Conservation (phyloP, 192 early-diverging fungal species). For the Backusella macrospora region DNA sequence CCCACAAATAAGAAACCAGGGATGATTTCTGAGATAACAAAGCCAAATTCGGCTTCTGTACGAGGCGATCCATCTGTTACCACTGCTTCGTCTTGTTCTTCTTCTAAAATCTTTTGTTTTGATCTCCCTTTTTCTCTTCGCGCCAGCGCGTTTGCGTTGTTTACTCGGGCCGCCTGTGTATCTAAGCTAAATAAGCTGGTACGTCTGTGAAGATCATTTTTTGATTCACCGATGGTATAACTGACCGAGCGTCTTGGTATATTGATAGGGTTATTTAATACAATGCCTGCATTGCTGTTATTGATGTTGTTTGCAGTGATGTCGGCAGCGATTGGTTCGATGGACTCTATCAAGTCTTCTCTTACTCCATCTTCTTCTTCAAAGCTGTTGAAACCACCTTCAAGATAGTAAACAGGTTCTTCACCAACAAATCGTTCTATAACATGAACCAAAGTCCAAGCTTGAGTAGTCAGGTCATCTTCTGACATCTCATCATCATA, state of each 20-base stretch:
- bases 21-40: conserved; percentile 59
- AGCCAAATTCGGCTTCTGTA: conserved; percentile 39
- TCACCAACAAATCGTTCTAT: conserved; percentile 38
- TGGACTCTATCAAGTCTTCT: conserved; percentile 6
- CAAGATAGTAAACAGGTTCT: conserved; percentile 43
- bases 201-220: conserved; percentile 12
- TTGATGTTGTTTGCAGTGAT: not conserved
- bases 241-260: conserved; percentile 24
- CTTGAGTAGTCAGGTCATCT: conserved; percentile 42
- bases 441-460: conserved; percentile 56
- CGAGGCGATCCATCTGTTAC: conserved; percentile 24
- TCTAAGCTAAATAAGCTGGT: conserved; percentile 29
- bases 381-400: conserved; percentile 57
- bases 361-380: not conserved
- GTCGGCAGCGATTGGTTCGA: not conserved
- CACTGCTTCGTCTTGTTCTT: conserved; percentile 3
- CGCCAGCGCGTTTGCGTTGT: conserved; percentile 31
- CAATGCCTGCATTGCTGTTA: conserved; percentile 10
- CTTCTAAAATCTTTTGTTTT: conserved; percentile 10
- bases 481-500: conserved; percentile 53
- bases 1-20: conserved; percentile 68
- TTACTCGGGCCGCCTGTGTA: conserved; percentile 33
- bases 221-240: conserved; percentile 20
- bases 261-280: not conserved
- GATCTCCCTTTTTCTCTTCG: conserved; percentile 26